Evolutionary conservation across 2,329 filamentous ascomycete species (phyloP).

Genomic region (Cylindrodendrum hubeiense): DNA sequence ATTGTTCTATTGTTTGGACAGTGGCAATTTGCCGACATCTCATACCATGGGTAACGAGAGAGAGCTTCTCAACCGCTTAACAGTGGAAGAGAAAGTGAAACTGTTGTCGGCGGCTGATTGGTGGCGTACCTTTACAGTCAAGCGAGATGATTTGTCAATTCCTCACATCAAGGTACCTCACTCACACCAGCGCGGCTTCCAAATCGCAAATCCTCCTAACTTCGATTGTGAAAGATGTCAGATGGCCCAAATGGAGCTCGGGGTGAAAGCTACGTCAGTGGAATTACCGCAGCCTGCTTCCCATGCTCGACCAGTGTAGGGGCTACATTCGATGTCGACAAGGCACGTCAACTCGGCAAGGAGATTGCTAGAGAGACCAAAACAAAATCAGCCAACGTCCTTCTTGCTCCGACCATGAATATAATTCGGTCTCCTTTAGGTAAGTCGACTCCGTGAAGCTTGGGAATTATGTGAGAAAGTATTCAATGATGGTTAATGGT

Average conservation of each 20-base stretch:
- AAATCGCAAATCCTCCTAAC: not conserved
- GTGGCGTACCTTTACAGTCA: constrained; percentile 19
- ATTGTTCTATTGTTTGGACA: too few relatives aligned
- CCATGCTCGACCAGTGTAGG: constrained; percentile 55
- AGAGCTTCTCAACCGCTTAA: too few relatives aligned
- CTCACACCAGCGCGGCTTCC: not conserved
- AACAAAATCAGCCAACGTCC: constrained; percentile 75
- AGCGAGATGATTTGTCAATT: constrained; percentile 5
- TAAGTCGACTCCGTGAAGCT: too few relatives aligned
- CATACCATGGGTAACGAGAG: too few relatives aligned
- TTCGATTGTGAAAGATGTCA: not conserved
- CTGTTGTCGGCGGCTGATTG: constrained; percentile 4
- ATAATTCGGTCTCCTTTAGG: constrained; percentile 57
- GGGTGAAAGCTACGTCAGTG: constrained; percentile 37
- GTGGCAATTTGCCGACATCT: too few relatives aligned
- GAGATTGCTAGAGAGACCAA: constrained; percentile 64
- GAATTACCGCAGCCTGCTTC: constrained; percentile 41
- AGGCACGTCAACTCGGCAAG: constrained; percentile 67
- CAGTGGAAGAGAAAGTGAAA: not conserved
- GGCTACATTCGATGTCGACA: constrained; percentile 70
- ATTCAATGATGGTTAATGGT: too few relatives aligned
- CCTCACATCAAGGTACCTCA: constrained; percentile 21
- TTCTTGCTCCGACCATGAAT: constrained; percentile 72
- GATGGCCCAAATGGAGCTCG: constrained; percentile 47
- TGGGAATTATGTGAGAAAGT: too few relatives aligned